Evolutionary conservation across 371 early-diverging fungal species (phyloP).

Genomic region (Mortierella sp.): DNA sequence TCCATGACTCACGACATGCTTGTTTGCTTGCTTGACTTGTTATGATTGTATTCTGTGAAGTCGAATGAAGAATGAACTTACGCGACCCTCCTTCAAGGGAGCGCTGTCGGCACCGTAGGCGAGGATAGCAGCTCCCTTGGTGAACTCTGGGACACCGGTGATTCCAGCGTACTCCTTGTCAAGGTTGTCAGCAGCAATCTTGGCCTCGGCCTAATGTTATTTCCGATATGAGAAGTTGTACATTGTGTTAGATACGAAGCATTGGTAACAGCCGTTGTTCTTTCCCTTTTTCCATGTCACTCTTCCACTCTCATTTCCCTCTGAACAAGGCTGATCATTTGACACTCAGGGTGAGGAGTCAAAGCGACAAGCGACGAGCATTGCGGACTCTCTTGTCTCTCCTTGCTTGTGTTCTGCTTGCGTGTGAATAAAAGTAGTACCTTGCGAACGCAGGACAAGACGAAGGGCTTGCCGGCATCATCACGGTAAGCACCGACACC

Average conservation of each 20-base stretch:
- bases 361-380: background rate
- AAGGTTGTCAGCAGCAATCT: conserved; percentile 73
- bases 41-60: background rate
- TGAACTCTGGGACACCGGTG: conserved; percentile 91
- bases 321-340: background rate
- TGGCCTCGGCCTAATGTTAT: conserved; percentile 81
- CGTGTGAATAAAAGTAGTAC: conserved; percentile 54
- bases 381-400: background rate
- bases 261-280: background rate
- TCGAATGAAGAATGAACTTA: conserved; percentile 56
- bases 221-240: background rate
- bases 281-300: background rate
- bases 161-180: conserved; percentile 99
- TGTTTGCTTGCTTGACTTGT: background rate
- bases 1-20: conserved; percentile 16
- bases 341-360: background rate
- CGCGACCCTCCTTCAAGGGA: conserved; percentile 79
- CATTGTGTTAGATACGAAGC: background rate
- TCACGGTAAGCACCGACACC: conserved; percentile 99
- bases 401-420: background rate
- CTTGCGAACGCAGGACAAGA: conserved; percentile 90
- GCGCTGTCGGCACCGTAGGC: conserved; percentile 89
- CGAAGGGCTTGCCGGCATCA: conserved; percentile 94
- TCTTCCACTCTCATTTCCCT: background rate
- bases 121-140: conserved; percentile 84